Percentiles rank a stretch among this genome's conserved stretches.
Evolutionary conservation across 768 basidiomycete genomes (phyloP).

Genomic region (Tephrocybe sp.): DNA sequence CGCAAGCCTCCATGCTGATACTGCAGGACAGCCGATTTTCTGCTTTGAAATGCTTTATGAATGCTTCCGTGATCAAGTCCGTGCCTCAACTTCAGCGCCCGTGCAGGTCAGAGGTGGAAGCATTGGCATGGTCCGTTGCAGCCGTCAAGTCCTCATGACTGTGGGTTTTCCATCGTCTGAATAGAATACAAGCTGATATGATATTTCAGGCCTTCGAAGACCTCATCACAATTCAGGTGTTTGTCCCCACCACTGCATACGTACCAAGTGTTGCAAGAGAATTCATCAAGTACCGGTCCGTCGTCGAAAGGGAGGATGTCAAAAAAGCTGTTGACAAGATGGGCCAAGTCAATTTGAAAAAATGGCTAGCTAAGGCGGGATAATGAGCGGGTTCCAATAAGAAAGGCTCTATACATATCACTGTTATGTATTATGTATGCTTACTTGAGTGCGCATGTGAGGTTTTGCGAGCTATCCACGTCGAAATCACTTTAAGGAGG

Average conservation of each 20-base stretch:
- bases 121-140: conserved; percentile 73
- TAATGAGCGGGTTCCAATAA: conserved; percentile 25
- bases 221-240: conserved; percentile 56
- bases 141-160: conserved; percentile 60
- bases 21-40: conserved; percentile 74
- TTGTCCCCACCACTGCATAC: conserved; percentile 49
- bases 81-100: conserved; percentile 70
- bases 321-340: conserved; percentile 64
- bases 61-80: conserved; percentile 72
- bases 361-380: conserved; percentile 72
- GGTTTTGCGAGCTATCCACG: too few species aligned
- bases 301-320: conserved; percentile 62
- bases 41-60: conserved; percentile 93
- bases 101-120: conserved; percentile 72
- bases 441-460: too few species aligned
- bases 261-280: conserved; percentile 56
- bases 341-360: conserved; percentile 71
- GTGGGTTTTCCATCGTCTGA: conserved; percentile 41
- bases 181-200: background rate
- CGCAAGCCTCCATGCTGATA: conserved; percentile 75
- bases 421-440: background rate
- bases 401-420: too few species aligned
- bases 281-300: conserved; percentile 75
- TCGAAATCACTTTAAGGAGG: too few species aligned
- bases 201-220: conserved; percentile 71